These are phyloP conservation scores for Selenicereus undatus DNA, from an alignment of 148 eudicot genomes.

Conservation along the genomic window DNA sequence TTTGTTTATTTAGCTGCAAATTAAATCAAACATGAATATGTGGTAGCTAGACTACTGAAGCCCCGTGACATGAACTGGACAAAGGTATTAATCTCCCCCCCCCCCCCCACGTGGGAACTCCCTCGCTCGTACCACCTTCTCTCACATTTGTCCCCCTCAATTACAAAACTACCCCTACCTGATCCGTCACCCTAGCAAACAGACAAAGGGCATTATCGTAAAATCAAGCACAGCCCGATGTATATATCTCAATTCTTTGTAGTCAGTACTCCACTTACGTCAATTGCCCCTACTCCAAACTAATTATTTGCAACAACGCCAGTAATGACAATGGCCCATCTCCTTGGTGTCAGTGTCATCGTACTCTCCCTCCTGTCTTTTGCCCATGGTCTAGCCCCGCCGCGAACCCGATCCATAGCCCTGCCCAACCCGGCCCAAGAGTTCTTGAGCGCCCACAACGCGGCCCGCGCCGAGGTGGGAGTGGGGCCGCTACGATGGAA, in stretches of 20 bases:
- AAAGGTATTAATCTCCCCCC: neutral
- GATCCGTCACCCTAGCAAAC: neutral
- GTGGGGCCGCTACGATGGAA: slow-evolving; percentile 62
- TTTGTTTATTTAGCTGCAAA: neutral
- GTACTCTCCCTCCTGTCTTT: neutral
- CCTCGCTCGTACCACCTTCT: neutral
- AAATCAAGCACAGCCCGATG: neutral
- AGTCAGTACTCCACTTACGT: neutral
- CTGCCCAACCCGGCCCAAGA: slow-evolving; percentile 31
- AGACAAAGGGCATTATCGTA: neutral
- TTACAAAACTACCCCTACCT: neutral
- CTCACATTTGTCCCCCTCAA: neutral
- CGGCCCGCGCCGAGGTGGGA: slow-evolving; percentile 51
- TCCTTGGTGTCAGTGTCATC: neutral
- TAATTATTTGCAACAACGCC: neutral
- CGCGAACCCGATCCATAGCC: neutral
- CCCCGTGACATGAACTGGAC: slow-evolving; percentile 4
- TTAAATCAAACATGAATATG: neutral
- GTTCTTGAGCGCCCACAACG: slow-evolving; percentile 58
- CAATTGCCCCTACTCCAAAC: neutral
- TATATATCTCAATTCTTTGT: neutral
- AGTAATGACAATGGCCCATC: slow-evolving; percentile 15
- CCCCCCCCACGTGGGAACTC: slow-evolving; percentile 5
- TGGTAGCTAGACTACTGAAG: neutral
- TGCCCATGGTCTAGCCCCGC: neutral